Base-by-base conservation (phyloP, 768 basidiomycete species). In the Mycena albidolilacea region DNA sequence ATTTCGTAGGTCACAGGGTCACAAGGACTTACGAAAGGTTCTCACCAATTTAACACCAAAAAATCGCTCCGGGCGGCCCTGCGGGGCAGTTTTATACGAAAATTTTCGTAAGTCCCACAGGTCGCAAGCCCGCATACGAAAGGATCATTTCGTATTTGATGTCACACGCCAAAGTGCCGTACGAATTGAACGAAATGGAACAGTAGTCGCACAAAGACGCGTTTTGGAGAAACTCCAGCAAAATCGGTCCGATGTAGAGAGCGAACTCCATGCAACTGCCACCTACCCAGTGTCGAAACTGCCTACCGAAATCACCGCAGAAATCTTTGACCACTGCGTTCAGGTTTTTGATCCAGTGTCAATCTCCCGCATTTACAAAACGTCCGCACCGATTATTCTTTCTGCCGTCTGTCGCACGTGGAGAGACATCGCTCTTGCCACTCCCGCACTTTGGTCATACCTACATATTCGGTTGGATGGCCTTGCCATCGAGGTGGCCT, bases 241-340 rank as follows among this genome's bases (percentile, higher is more conserved):
- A 54, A 23, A 10, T 54, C 52, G 52, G 10, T 54, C 23, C 21
- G 23, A 54, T 12, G 52, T 54, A 8, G 23, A 54, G 23, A 21
- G 23, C 52, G 21, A 54, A 11, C 52, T 54, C 23, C 12, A 30
- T 23, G 52, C 21, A 30, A 54, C 52, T 21, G 52, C 52, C 9
- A 50, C 23, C 3, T 54, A 19, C 11, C 52, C 21, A 12, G 23
- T 54, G 12, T 54, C 21, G 23, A 30, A 9, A 14, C 52, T 54
- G 8, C 52, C 52, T 12, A 30, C 12, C 7, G 52, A 54, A 54
- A 54, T 54, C 21, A 30, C 52, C 23, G 11, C 52, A 54, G 52
- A 54, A 54, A 30, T 54, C 21, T 54, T 54, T 50, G 19, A 17
- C 35, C 48, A 43, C 14, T 72, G 65, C 54, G 59, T 67, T 39